Conservation (phyloP, 2,329 filamentous ascomycete genomes). For the Pseudonectria foliicola region DNA sequence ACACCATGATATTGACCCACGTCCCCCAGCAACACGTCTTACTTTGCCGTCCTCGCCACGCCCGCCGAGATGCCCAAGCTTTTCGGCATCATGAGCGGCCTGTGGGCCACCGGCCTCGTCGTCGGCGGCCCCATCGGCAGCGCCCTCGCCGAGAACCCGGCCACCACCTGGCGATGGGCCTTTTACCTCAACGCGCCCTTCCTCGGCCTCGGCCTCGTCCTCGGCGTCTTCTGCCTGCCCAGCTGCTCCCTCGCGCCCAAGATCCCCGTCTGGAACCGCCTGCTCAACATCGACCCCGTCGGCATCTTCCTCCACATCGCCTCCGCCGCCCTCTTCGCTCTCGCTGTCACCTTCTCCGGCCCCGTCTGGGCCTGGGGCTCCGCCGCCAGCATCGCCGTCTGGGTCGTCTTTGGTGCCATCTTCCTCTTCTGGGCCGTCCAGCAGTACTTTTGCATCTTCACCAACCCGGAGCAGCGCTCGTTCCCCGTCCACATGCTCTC, state of each 20-base stretch:
- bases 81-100: conserved; percentile 21
- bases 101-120: conserved; percentile 18
- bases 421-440: conserved; percentile 38
- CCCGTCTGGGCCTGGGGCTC: conserved; percentile 40
- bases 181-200: conserved; percentile 47
- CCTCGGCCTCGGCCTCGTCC: conserved; percentile 32
- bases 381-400: conserved; percentile 37
- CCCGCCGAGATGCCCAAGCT: conserved; percentile 15
- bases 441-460: conserved; percentile 39
- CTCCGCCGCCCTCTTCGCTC: conserved; percentile 32
- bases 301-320: conserved; percentile 23
- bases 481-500: conserved; percentile 13
- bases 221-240: conserved; percentile 38
- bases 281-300: conserved; percentile 24
- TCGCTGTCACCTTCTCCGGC: conserved; percentile 46
- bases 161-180: conserved; percentile 36
- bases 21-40: conserved; percentile 4
- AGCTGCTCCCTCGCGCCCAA: conserved; percentile 21
- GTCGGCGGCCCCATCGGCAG: conserved; percentile 20
- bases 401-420: conserved; percentile 38
- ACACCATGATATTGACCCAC: neutral
- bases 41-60: conserved; percentile 22
- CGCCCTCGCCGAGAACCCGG: conserved; percentile 26
- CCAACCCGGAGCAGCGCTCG: conserved; percentile 27
- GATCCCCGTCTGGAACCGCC: conserved; percentile 8